phyloP scores from a whole-genome alignment of 805 yeast species.

The Kodamaea leandrae region DNA sequence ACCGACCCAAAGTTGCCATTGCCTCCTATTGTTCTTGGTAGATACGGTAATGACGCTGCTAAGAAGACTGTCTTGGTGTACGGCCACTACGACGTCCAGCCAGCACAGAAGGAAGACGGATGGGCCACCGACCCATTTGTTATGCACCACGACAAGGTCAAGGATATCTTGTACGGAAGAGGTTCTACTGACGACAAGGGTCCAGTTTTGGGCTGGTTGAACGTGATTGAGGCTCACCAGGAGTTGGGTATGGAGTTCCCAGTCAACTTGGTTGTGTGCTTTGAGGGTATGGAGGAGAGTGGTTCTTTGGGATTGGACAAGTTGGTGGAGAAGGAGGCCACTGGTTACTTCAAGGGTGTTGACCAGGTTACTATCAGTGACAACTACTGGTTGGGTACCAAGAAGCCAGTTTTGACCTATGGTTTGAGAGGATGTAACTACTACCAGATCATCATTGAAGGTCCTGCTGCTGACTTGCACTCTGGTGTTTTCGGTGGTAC shows the following conservation, averaged over 20 bases:
- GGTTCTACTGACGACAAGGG: conserved; percentile 98
- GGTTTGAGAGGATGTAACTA: conserved; percentile 97
- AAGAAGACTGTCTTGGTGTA: conserved; percentile 90
- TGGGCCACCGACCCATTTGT: conserved; percentile 93
- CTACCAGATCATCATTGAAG: conserved; percentile 76
- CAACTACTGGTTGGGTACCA: conserved; percentile 98
- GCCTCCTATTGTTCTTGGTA: conserved; percentile 94
- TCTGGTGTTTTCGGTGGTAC: conserved; percentile 97
- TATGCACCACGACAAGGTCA: conserved; percentile 56
- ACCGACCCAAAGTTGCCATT: conserved; percentile 60
- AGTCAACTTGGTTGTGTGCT: conserved; percentile 86
- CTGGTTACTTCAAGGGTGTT: conserved; percentile 76
- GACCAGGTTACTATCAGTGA: conserved; percentile 96
- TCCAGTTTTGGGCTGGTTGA: conserved; percentile 96
- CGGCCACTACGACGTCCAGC: conserved; percentile 99
- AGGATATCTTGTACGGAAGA: conserved; percentile 78
- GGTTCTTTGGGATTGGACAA: conserved; percentile 91
- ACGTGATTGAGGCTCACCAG: conserved; percentile 85
- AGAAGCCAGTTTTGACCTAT: conserved; percentile 93
- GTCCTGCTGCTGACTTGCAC: conserved; percentile 97
- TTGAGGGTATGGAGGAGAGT: conserved; percentile 99
- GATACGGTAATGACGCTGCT: conserved; percentile 74
- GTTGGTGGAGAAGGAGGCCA: conserved; percentile 76
- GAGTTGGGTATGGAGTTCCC: conserved; percentile 85
- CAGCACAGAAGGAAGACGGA: conserved; percentile 89